phyloP scores from a whole-genome alignment of 2,329 filamentous ascomycete species.

The Aspergillus quadricinctus region DNA sequence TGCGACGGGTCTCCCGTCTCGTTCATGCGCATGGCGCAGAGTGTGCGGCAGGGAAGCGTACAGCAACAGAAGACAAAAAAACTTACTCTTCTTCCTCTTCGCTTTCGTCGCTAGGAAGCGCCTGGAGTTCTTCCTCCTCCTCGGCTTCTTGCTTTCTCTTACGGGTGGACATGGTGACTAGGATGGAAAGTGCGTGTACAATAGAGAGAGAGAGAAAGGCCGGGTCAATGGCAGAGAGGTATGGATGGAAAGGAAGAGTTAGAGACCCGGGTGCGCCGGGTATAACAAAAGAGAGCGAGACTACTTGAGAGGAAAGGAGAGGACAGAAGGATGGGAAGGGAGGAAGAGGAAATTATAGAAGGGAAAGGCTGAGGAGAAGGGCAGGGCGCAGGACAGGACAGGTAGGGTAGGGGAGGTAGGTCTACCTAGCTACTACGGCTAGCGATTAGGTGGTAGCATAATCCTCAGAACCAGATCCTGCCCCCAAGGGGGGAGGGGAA shows the following conservation, averaged over 20 bases:
- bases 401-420: conserved; percentile 17
- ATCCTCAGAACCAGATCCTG: conserved; percentile 24
- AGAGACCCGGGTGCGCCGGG: neutral
- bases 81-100: conserved; percentile 50
- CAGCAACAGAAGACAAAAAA: neutral
- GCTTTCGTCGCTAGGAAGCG: conserved; percentile 47
- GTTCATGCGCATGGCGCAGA: neutral
- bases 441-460: conserved; percentile 21
- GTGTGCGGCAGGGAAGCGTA: neutral
- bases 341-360: conserved; percentile 16
- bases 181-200: conserved; percentile 1
- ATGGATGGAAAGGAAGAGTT: conserved; percentile 38
- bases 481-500: conserved; percentile 36
- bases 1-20: neutral
- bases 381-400: conserved; percentile 11
- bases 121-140: conserved; percentile 45
- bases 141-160: conserved; percentile 49
- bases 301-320: conserved; percentile 33
- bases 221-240: conserved; percentile 9
- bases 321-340: conserved; percentile 13
- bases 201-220: neutral
- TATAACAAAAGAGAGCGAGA: conserved; percentile 31
- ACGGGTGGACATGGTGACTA: conserved; percentile 41
- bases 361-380: conserved; percentile 1
- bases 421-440: conserved; percentile 7